Percentiles rank a stretch among this genome's conserved stretches.
Conservation (phyloP, 2,329 filamentous ascomycete species). For the Colletotrichum sp. region DNA sequence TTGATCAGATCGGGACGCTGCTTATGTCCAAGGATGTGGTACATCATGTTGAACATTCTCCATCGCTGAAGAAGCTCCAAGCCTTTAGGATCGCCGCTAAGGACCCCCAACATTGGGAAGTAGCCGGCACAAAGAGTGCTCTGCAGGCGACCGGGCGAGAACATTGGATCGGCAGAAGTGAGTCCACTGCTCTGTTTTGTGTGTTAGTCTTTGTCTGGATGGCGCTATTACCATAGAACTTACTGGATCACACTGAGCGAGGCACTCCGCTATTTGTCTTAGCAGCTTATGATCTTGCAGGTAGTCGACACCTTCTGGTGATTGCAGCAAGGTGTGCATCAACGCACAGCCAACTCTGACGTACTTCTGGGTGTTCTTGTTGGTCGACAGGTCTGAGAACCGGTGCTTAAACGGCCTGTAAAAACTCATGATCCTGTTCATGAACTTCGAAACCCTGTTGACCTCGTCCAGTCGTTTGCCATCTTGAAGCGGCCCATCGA, state of each 20-base stretch:
- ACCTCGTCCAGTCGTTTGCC: conserved; percentile 93
- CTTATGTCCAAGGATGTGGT: conserved; percentile 92
- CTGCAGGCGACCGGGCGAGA: conserved; percentile 81
- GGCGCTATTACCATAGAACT: conserved; percentile 25
- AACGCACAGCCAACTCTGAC: conserved; percentile 88
- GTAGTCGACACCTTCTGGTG: conserved; percentile 82
- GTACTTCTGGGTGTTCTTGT: conserved; percentile 92
- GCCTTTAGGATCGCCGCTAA: conserved; percentile 83
- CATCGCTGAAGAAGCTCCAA: conserved; percentile 91
- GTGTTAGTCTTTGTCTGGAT: background rate
- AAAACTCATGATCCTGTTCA: conserved; percentile 93
- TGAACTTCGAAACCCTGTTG: conserved; percentile 92
- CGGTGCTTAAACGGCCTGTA: conserved; percentile 97
- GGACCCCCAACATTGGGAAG: conserved; percentile 86
- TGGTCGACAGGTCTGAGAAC: conserved; percentile 89
- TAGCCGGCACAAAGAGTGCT: conserved; percentile 93
- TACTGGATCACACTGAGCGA: conserved; percentile 93
- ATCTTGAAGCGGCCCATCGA: conserved; percentile 90
- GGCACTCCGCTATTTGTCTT: conserved; percentile 91
- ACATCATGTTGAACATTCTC: conserved; percentile 99
- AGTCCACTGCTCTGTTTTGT: conserved; percentile 65
- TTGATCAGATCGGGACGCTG: conserved; percentile 92
- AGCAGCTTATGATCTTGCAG: conserved; percentile 91
- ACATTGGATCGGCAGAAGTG: conserved; percentile 86
- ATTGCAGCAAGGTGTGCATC: conserved; percentile 86